These are phyloP conservation scores for Talaromyces stipitatus DNA, from an alignment of 495 filamentous ascomycete species.

Conservation along the genomic window DNA sequence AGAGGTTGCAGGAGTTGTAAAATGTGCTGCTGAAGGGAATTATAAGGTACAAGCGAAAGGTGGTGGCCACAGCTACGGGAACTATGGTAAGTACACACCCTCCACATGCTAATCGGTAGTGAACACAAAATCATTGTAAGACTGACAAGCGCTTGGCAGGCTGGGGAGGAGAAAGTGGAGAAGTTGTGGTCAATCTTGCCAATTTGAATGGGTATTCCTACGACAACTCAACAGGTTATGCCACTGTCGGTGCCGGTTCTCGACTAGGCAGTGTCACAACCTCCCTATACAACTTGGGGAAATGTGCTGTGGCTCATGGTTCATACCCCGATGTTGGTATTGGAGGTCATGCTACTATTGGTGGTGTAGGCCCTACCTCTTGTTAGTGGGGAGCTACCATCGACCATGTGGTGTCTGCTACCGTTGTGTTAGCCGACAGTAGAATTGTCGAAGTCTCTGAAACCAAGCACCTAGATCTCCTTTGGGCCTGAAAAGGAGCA, in stretches of 20 bases:
- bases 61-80: slow-evolving; percentile 69
- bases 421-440: slow-evolving; percentile 58
- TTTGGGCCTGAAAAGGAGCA: slow-evolving; percentile 46
- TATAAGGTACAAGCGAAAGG: slow-evolving; percentile 61
- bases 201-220: slow-evolving; percentile 43
- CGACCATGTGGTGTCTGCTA: slow-evolving; percentile 51
- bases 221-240: slow-evolving; percentile 47
- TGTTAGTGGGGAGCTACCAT: slow-evolving; percentile 58
- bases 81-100: slow-evolving; percentile 36
- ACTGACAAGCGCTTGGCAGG: slow-evolving; percentile 18
- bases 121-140: not conserved
- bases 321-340: slow-evolving; percentile 60
- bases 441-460: slow-evolving; percentile 31
- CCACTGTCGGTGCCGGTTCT: slow-evolving; percentile 59
- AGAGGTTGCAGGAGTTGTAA: slow-evolving; percentile 52
- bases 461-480: slow-evolving; percentile 36
- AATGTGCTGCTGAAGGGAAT: slow-evolving; percentile 45
- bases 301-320: slow-evolving; percentile 61
- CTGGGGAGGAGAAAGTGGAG: slow-evolving; percentile 35
- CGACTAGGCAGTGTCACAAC: slow-evolving; percentile 53
- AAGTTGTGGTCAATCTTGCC: slow-evolving; percentile 37
- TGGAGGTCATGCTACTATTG: slow-evolving; percentile 67
- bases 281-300: slow-evolving; percentile 50
- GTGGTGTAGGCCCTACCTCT: slow-evolving; percentile 55
- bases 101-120: slow-evolving; percentile 29